Percentiles rank a stretch among this genome's conserved stretches.
Conservation (phyloP, 148 eudicot species). For the Camellia sinensis region DNA sequence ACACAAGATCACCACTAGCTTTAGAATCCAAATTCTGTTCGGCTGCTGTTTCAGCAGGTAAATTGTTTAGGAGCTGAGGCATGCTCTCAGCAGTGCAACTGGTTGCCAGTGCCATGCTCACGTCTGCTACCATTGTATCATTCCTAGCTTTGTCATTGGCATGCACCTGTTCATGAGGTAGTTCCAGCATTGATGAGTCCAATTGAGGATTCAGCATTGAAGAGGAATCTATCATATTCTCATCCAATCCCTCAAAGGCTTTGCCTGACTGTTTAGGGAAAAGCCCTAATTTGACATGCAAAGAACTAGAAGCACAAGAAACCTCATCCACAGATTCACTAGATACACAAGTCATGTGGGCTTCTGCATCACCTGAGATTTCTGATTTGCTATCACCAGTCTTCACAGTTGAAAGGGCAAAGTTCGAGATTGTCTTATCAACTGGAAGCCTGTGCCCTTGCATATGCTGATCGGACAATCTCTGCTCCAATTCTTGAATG, state of each 20-base stretch:
- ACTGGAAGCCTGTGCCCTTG: slow-evolving; percentile 35
- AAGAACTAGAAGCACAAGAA: slow-evolving; percentile 51
- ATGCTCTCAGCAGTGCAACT: slow-evolving; percentile 47
- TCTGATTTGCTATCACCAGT: slow-evolving; percentile 62
- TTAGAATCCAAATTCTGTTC: slow-evolving; percentile 32
- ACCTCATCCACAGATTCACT: slow-evolving; percentile 66
- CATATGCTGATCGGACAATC: slow-evolving; percentile 59
- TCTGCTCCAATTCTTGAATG: slow-evolving; percentile 80
- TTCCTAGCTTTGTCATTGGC: slow-evolving; percentile 41
- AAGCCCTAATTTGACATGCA: slow-evolving; percentile 36
- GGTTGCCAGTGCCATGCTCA: slow-evolving; percentile 31
- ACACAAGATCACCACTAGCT: slow-evolving; percentile 39
- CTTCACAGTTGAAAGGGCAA: slow-evolving; percentile 30
- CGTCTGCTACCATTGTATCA: slow-evolving; percentile 27
- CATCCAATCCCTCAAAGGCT: slow-evolving; percentile 61
- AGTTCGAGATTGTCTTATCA: slow-evolving; percentile 35
- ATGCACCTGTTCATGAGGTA: slow-evolving; percentile 57
- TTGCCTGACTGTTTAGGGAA: slow-evolving; percentile 32
- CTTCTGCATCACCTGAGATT: slow-evolving; percentile 49
- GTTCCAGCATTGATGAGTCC: slow-evolving; percentile 80
- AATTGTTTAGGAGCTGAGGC: slow-evolving; percentile 29
- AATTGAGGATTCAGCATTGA: slow-evolving; percentile 51
- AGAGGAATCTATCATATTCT: slow-evolving; percentile 84
- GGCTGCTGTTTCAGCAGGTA: slow-evolving; percentile 35
- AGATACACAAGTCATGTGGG: slow-evolving; percentile 31